Percentiles rank a stretch among this genome's conserved stretches.
Evolutionary conservation across 163 green algal genomes (phyloP).

Genomic region (Dunaliella salina): DNA sequence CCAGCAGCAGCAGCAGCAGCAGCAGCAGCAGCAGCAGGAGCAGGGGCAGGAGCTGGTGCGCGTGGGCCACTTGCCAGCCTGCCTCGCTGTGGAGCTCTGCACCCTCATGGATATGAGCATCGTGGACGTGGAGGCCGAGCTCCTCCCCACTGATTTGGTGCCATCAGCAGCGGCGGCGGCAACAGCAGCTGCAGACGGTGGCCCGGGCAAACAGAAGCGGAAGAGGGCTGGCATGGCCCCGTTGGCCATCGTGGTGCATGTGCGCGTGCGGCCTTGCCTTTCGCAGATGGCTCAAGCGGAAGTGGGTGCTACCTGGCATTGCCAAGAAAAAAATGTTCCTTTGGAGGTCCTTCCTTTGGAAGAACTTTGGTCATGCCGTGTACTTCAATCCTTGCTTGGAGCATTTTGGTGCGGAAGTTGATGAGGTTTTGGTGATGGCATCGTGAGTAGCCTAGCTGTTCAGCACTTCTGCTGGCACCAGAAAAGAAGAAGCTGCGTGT

Average conservation of each 20-base stretch:
- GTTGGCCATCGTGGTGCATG: background rate
- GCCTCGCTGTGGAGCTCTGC: constrained; percentile 43
- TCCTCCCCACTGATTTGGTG: background rate
- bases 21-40: background rate
- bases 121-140: constrained; percentile 14
- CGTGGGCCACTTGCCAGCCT: constrained; percentile 60
- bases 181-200: background rate
- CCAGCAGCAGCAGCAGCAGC: background rate
- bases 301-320: no score
- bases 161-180: background rate
- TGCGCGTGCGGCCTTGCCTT: background rate
- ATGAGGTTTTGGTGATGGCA: no score
- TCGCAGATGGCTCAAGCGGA: background rate
- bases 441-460: no score
- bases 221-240: no score
- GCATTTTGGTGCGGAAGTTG: no score
- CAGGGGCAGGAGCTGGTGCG: background rate
- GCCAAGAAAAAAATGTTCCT: no score
- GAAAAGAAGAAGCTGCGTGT: no score
- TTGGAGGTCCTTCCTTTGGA: no score
- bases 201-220: no score
- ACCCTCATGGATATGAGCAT: constrained; percentile 34
- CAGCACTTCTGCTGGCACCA: no score
- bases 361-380: no score
- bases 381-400: no score